Conservation (phyloP, 192 early-diverging fungal species). For the Linnemannia elongata region DNA sequence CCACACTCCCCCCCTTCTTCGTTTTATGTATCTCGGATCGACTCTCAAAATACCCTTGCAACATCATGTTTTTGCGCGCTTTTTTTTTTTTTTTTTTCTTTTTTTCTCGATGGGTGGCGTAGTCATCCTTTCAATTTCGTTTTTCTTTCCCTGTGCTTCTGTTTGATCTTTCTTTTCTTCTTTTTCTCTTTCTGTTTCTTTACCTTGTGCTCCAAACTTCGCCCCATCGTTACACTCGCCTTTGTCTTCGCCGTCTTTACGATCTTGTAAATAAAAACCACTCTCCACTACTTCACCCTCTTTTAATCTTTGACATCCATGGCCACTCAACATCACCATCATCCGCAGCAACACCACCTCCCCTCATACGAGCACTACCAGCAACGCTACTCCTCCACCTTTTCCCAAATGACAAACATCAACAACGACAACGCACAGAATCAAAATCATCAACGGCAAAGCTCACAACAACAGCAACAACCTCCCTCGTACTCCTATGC, state of each 20-base stretch:
- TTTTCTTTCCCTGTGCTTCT: background rate
- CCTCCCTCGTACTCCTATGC: background rate
- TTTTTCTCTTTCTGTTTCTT: background rate
- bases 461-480: slow-evolving; percentile 4
- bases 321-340: background rate
- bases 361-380: background rate
- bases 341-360: background rate
- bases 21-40: background rate
- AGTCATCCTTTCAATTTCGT: background rate
- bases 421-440: background rate
- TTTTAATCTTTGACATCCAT: background rate
- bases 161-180: background rate
- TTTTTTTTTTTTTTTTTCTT: no score
- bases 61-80: background rate
- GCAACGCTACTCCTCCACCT: no score
- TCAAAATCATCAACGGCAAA: background rate
- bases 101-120: no score
- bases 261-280: background rate
- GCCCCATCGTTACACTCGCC: slow-evolving; percentile 1
- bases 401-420: background rate
- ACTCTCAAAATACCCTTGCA: background rate
- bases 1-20: background rate
- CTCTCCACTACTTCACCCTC: background rate
- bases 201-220: background rate
- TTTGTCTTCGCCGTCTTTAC: background rate